Percentiles rank a stretch among this genome's conserved stretches.
Conservation (phyloP, 2,329 filamentous ascomycete genomes). For the Berkeleyomyces rouxiae region DNA sequence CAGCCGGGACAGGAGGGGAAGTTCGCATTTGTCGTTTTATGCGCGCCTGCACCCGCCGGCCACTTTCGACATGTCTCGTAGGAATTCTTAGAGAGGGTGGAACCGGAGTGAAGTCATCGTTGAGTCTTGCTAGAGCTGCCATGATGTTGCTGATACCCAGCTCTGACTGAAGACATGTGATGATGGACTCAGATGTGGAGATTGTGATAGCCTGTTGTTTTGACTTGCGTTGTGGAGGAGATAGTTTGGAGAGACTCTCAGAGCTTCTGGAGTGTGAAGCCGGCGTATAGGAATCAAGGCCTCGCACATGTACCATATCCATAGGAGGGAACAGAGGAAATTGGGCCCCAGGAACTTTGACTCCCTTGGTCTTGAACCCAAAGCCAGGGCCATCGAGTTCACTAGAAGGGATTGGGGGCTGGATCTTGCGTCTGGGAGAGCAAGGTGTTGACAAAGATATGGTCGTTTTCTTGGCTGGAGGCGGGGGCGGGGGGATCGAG, state of each 20-base stretch:
- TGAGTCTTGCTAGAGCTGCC: slow-evolving; percentile 18
- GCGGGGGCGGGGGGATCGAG: neutral
- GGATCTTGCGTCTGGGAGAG: slow-evolving; percentile 25
- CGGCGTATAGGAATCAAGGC: slow-evolving; percentile 17
- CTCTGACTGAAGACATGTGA: slow-evolving; percentile 19
- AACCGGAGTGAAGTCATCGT: slow-evolving; percentile 27
- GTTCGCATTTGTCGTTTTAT: slow-evolving; percentile 31
- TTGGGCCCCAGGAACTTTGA: slow-evolving; percentile 48
- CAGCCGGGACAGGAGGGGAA: slow-evolving; percentile 7
- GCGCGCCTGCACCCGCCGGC: slow-evolving; percentile 33
- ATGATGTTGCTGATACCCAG: slow-evolving; percentile 19
- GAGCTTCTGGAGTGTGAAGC: neutral
- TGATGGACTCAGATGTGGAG: slow-evolving; percentile 26
- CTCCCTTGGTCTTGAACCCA: slow-evolving; percentile 26
- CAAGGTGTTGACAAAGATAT: slow-evolving; percentile 37
- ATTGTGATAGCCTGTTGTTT: slow-evolving; percentile 32
- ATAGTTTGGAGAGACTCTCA: neutral
- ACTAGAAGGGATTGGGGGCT: slow-evolving; percentile 20
- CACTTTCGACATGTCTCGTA: slow-evolving; percentile 40
- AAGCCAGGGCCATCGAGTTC: slow-evolving; percentile 20
- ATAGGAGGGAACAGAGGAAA: slow-evolving; percentile 57
- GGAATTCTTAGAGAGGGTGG: slow-evolving; percentile 37
- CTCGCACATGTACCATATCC: slow-evolving; percentile 47
- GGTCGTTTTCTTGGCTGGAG: slow-evolving; percentile 18
- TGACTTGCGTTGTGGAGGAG: slow-evolving; percentile 24